Conservation (phyloP, 441 rosid species). For the Brassica balearica region DNA sequence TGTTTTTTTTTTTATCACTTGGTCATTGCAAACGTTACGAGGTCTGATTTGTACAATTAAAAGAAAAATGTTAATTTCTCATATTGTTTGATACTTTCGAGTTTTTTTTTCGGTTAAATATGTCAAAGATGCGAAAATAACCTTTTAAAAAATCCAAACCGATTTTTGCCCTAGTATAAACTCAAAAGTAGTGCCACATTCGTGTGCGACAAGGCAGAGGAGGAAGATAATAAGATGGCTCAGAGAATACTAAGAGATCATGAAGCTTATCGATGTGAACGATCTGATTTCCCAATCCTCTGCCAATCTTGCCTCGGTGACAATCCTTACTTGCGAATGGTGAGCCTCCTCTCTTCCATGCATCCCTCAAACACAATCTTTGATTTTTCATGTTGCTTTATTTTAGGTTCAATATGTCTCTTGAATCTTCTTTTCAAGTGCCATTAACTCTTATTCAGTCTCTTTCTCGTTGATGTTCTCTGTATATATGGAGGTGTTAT, state of each 20-base stretch:
- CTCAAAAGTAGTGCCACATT: background rate
- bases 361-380: background rate
- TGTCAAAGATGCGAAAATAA: background rate
- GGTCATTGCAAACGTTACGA: background rate
- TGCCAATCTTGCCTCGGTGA: constrained; percentile 98
- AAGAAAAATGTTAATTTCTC: background rate
- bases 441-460: background rate
- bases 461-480: background rate
- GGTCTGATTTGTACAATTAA: background rate
- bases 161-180: background rate
- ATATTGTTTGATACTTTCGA: background rate
- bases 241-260: constrained; percentile 83
- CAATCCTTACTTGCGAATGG: constrained; percentile 95
- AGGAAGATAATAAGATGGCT: constrained; percentile 55
- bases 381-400: background rate
- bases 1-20: background rate
- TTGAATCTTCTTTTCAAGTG: background rate
- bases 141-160: background rate
- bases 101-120: background rate
- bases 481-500: background rate
- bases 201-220: constrained; percentile 15
- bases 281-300: constrained; percentile 89
- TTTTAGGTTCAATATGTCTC: background rate
- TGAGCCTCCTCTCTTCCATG: constrained; percentile 25
- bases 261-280: constrained; percentile 93